Conservation (phyloP, 2,329 filamentous ascomycete species). For the Pseudofabraea citricarpa region DNA sequence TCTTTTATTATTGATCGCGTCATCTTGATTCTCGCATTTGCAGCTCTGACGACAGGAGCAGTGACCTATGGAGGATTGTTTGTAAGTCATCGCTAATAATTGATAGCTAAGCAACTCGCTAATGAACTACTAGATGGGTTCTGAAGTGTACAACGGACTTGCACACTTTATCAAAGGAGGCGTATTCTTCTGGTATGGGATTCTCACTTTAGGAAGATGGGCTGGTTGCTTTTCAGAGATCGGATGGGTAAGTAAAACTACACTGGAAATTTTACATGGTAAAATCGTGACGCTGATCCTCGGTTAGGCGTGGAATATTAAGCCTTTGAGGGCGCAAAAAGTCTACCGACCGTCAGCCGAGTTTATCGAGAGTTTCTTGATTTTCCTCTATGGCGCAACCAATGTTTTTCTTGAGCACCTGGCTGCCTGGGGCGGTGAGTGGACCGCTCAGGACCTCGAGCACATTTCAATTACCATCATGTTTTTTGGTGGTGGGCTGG, state of each 20-base stretch:
- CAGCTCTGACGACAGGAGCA: slow-evolving; percentile 66
- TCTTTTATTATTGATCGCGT: slow-evolving; percentile 71
- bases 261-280: not conserved
- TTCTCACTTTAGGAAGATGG: slow-evolving; percentile 84
- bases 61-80: slow-evolving; percentile 80
- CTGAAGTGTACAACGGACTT: slow-evolving; percentile 69
- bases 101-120: slow-evolving; percentile 4
- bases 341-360: slow-evolving; percentile 65
- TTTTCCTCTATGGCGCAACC: slow-evolving; percentile 82
- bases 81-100: slow-evolving; percentile 48
- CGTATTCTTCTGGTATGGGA: slow-evolving; percentile 90
- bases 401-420: slow-evolving; percentile 94
- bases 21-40: slow-evolving; percentile 73
- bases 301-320: slow-evolving; percentile 74
- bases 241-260: slow-evolving; percentile 63
- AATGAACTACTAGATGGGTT: slow-evolving; percentile 49
- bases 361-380: slow-evolving; percentile 84
- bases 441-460: slow-evolving; percentile 78
- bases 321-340: slow-evolving; percentile 61
- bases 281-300: slow-evolving; percentile 15
- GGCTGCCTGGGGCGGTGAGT: slow-evolving; percentile 63
- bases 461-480: slow-evolving; percentile 89
- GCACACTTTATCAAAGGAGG: slow-evolving; percentile 94
- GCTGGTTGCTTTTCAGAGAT: slow-evolving; percentile 84
- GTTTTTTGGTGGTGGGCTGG: slow-evolving; percentile 88